A percentile compares a stretch with the other conserved stretches of the same genome.
Evolutionary conservation across 305 asterid genomes (phyloP).

Genomic region (Withania somnifera): DNA sequence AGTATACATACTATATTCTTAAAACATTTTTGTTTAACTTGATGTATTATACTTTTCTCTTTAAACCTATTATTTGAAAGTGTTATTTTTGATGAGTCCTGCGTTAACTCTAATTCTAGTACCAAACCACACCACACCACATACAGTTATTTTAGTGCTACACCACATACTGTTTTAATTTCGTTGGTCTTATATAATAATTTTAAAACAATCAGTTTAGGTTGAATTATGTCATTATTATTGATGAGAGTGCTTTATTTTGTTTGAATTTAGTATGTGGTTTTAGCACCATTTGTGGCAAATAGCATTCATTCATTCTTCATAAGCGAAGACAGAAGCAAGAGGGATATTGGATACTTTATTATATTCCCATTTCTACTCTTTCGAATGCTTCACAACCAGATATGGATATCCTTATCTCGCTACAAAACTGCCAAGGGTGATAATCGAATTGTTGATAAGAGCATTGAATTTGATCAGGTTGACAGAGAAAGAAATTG

Average conservation of each 20-base stretch:
- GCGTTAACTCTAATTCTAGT: too few species aligned
- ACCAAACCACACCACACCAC: too few species aligned
- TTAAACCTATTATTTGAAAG: too few species aligned
- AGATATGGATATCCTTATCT: slow-evolving; percentile 68
- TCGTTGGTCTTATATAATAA: background rate
- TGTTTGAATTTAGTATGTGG: slow-evolving; percentile 38
- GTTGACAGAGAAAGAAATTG: slow-evolving; percentile 82
- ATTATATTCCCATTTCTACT: slow-evolving; percentile 53
- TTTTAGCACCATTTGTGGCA: slow-evolving; percentile 58
- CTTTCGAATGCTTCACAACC: slow-evolving; percentile 50
- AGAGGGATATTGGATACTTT: slow-evolving; percentile 25
- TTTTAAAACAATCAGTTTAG: background rate
- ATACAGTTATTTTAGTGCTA: too few species aligned
- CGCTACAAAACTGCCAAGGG: slow-evolving; percentile 73
- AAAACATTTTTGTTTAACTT: background rate
- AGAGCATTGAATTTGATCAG: slow-evolving; percentile 77
- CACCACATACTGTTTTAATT: background rate
- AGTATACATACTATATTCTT: background rate
- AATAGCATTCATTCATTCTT: slow-evolving; percentile 33
- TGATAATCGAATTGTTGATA: slow-evolving; percentile 55
- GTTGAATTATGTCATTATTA: background rate
- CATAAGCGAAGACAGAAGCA: slow-evolving; percentile 20
- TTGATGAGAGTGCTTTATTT: background rate
- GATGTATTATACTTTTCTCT: too few species aligned
- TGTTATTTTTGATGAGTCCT: too few species aligned